Conservation (phyloP, 148 eudicot genomes). For the Nyssa sinensis region DNA sequence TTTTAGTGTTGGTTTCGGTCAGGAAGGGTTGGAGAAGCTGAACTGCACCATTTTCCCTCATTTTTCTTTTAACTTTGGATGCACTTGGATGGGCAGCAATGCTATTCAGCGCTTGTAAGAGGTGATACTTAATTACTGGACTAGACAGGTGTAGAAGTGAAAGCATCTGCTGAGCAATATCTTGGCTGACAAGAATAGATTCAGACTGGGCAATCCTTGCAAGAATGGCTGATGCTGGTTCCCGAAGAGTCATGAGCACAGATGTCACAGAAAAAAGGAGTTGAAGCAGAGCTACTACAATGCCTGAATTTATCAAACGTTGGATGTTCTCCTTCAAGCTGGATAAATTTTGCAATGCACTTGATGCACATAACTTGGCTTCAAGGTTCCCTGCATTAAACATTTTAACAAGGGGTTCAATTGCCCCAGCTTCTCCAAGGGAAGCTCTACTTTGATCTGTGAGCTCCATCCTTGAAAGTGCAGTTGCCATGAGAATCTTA, state of each 20-base stretch:
- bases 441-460: conserved; percentile 62
- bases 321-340: conserved; percentile 48
- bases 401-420: conserved; percentile 76
- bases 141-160: conserved; percentile 67
- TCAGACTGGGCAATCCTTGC: conserved; percentile 62
- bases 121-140: conserved; percentile 54
- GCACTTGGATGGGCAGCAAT: conserved; percentile 53
- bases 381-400: conserved; percentile 81
- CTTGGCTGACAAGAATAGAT: conserved; percentile 50
- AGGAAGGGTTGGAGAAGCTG: conserved; percentile 68
- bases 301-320: conserved; percentile 48
- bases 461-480: conserved; percentile 73
- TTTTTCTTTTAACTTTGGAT: conserved; percentile 45
- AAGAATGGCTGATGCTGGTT: conserved; percentile 78
- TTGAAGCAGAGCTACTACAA: conserved; percentile 72
- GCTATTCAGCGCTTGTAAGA: conserved; percentile 64
- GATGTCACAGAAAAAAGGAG: conserved; percentile 94
- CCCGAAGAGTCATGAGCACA: conserved; percentile 77
- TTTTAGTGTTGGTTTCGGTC: conserved; percentile 41
- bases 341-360: conserved; percentile 64
- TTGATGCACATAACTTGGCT: conserved; percentile 69
- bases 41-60: conserved; percentile 61
- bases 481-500: conserved; percentile 82
- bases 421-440: conserved; percentile 72
- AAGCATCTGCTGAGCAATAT: conserved; percentile 77